Evolutionary conservation across 2,329 filamentous ascomycete species (phyloP).

Genomic region (Apiospora saccharicola): DNA sequence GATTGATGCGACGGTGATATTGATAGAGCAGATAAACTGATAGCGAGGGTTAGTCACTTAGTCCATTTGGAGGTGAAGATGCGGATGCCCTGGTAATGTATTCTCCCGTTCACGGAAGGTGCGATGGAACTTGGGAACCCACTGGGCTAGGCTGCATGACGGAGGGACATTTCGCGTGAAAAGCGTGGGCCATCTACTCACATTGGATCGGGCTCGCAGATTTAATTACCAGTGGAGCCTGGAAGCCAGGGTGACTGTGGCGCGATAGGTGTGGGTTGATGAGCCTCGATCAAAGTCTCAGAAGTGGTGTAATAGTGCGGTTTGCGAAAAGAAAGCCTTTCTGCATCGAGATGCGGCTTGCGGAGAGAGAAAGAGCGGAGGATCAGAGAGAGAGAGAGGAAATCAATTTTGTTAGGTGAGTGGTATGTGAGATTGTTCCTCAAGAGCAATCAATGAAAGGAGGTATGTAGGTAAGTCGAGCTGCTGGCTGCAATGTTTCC

Average conservation of each 20-base stretch:
- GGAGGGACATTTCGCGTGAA: constrained; percentile 29
- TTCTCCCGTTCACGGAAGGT: constrained; percentile 21
- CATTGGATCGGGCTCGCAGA: constrained; percentile 33
- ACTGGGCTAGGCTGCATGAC: constrained; percentile 27
- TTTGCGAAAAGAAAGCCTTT: constrained; percentile 21
- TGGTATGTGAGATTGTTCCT: neutral
- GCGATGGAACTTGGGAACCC: constrained; percentile 27
- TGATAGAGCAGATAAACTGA: constrained; percentile 9
- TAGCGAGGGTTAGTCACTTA: constrained; percentile 24
- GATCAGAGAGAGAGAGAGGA: neutral
- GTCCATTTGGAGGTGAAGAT: constrained; percentile 21
- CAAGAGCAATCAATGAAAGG: neutral
- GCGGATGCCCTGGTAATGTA: constrained; percentile 30
- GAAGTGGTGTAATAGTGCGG: constrained; percentile 20
- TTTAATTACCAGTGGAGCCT: constrained; percentile 45
- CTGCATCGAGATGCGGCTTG: constrained; percentile 19
- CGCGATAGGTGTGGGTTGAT: constrained; percentile 30
- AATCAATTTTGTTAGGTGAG: neutral
- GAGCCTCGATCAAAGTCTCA: constrained; percentile 25
- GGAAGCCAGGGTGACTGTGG: constrained; percentile 41
- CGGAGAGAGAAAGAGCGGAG: neutral
- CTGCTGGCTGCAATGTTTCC: neutral
- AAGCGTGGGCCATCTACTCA: constrained; percentile 30
- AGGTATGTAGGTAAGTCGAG: neutral
- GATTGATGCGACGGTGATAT: constrained; percentile 15